Conservation (phyloP, 257 asterid species). For the Verbascum thapsus region DNA sequence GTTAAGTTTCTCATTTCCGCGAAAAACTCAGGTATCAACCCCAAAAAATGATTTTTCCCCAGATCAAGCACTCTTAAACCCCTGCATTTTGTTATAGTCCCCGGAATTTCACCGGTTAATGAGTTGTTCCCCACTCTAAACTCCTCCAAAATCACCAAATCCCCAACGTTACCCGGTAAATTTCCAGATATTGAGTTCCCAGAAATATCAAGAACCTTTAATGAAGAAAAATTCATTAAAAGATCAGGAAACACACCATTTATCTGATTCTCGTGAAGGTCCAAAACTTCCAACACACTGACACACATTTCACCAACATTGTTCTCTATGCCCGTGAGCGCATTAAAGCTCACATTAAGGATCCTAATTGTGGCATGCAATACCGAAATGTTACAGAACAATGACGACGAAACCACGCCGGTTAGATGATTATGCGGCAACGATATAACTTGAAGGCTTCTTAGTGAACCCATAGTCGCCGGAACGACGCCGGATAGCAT, state of each 20-base stretch:
- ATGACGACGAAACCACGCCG: conserved; percentile 63
- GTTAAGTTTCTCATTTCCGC: conserved; percentile 48
- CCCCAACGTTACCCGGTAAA: conserved; percentile 51
- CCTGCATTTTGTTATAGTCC: conserved; percentile 41
- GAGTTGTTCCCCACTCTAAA: conserved; percentile 67
- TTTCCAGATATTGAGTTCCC: conserved; percentile 61
- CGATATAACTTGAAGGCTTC: conserved; percentile 55
- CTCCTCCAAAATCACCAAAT: conserved; percentile 54
- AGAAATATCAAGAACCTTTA: conserved; percentile 61
- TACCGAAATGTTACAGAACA: conserved; percentile 53
- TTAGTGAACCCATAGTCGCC: conserved; percentile 55
- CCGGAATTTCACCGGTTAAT: conserved; percentile 55
- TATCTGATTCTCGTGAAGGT: conserved; percentile 80
- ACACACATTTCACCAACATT: conserved; percentile 39
- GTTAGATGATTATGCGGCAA: conserved; percentile 57
- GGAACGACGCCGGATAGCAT: conserved; percentile 70
- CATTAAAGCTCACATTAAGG: conserved; percentile 67
- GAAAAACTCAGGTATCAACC: conserved; percentile 59
- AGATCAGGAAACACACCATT: conserved; percentile 55
- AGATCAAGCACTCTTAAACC: conserved; percentile 58
- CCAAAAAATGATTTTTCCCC: conserved; percentile 51
- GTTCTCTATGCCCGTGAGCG: conserved; percentile 67
- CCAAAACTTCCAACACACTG: conserved; percentile 55
- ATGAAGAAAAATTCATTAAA: conserved; percentile 45
- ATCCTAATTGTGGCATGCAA: conserved; percentile 55